Evolutionary conservation across 139 green algal species (phyloP), one percentile per base, ranked within the genome.

Genomic region (Volvox africanus): DNA sequence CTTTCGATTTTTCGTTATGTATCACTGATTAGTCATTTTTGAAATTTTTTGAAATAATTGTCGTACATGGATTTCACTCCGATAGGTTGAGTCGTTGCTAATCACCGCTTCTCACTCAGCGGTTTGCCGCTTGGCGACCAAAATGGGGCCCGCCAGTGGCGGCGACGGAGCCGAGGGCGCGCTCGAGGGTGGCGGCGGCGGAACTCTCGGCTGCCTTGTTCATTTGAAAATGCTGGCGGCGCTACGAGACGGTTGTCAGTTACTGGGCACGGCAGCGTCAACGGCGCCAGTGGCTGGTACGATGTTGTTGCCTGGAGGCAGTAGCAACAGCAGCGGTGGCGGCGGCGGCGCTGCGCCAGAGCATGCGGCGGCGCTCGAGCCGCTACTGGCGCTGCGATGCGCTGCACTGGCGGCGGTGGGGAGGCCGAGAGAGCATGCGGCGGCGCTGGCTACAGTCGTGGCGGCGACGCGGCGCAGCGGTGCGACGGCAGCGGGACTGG

Each of bases 181-280:
- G 22, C 32, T 68, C 78, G 78, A 33, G 21, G 55, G 50, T 1
- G 80, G 80, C 55, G 55, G 93, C 22, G 88, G 91, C 24, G 92
- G 89, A 21, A 88, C 87, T 22, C 62, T 95, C 5, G 95, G 96
- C 92, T 91, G 92, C 0, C 76, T 98, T 20, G 93, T 97, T 50
- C 91, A 93, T 82, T 92, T 98, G 32, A 93, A 96, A 85, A 95
- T 96, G 93, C 87, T 97, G 92, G 88, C 93, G 24, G 89, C 80
- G 36, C 61, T 98, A 35, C 80, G 76, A 0, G 93, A 94, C 50
- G 93, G 91, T 13, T 96, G 93, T 94, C 19, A 77, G 62, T 26
- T 94, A 61, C 19, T 79, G 2, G 92, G 82, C 65, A 61, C 87
- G 0, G 32, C 55, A 0, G 76, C 32, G 1, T 5, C 32, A 17